Evolutionary conservation across 2,329 filamentous ascomycete genomes (phyloP).

Genomic region (Thielaviopsis euricoi): DNA sequence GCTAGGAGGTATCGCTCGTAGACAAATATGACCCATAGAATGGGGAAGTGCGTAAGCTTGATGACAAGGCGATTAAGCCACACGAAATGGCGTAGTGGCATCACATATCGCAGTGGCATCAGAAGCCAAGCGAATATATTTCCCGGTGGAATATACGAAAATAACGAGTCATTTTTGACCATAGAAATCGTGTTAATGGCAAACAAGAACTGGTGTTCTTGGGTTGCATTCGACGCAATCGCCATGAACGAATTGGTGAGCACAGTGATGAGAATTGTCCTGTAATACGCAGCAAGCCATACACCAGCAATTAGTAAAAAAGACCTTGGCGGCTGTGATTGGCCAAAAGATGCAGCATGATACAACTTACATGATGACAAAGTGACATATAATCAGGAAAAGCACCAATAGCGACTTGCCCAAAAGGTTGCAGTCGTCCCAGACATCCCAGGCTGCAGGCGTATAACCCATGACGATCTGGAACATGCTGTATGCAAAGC

Average conservation of each 20-base stretch:
- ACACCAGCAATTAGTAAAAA: neutral
- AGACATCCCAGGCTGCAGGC: conserved; percentile 88
- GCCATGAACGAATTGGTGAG: conserved; percentile 92
- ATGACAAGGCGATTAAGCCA: conserved; percentile 79
- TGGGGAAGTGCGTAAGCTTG: conserved; percentile 76
- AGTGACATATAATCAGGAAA: conserved; percentile 90
- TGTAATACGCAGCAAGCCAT: conserved; percentile 16
- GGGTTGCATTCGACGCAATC: conserved; percentile 80
- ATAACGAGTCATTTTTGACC: conserved; percentile 94
- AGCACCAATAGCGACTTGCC: conserved; percentile 61
- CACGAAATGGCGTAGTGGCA: conserved; percentile 69
- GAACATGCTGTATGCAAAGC: conserved; percentile 80
- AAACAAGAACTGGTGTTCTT: conserved; percentile 86
- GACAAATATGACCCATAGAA: conserved; percentile 70
- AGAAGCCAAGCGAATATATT: conserved; percentile 86
- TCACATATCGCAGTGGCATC: conserved; percentile 63
- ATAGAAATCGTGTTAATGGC: conserved; percentile 95
- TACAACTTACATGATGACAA: conserved; percentile 60
- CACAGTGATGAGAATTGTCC: conserved; percentile 87
- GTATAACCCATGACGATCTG: conserved; percentile 94
- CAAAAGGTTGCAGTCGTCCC: conserved; percentile 58
- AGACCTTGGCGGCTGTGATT: too few relatives aligned
- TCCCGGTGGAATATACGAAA: conserved; percentile 81
- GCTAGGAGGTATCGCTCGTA: conserved; percentile 75
- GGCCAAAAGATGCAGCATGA: neutral